These are phyloP conservation scores for Terana coerulea DNA, from an alignment of 768 basidiomycete genomes.

Conservation along the genomic window DNA sequence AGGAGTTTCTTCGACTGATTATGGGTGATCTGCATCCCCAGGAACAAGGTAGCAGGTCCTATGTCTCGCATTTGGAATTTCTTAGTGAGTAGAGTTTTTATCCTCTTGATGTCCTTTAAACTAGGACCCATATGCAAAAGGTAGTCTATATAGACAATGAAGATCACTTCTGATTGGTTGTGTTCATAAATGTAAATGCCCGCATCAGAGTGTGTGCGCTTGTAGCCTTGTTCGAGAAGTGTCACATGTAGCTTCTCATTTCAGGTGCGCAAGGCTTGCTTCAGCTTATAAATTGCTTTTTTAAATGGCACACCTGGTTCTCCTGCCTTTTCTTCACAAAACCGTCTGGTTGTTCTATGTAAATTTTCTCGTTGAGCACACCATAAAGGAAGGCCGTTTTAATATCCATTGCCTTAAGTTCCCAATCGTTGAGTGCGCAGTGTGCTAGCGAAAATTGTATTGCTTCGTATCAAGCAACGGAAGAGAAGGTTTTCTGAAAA, in stretches of 20 bases:
- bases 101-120: not conserved
- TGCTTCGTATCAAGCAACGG: constrained; percentile 22
- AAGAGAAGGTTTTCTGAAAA: constrained; percentile 27
- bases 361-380: constrained; percentile 19
- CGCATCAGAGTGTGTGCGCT: constrained; percentile 19
- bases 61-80: constrained; percentile 13
- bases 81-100: not conserved
- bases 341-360: constrained; percentile 14
- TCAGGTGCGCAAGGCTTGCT: constrained; percentile 31
- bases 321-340: constrained; percentile 15
- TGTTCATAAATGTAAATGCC: constrained; percentile 21
- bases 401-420: constrained; percentile 25
- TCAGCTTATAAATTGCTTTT: constrained; percentile 33
- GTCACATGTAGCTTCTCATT: constrained; percentile 14
- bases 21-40: constrained; percentile 21
- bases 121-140: not conserved
- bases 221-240: constrained; percentile 25
- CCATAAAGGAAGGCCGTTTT: constrained; percentile 27
- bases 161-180: constrained; percentile 22
- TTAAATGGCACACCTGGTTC: constrained; percentile 20
- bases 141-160: constrained; percentile 30
- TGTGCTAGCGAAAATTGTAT: constrained; percentile 24
- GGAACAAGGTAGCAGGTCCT: constrained; percentile 17
- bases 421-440: constrained; percentile 19
- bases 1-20: constrained; percentile 1